Conservation (phyloP, 1,284 basidiomycete species). For the Athelia psychrophila region DNA sequence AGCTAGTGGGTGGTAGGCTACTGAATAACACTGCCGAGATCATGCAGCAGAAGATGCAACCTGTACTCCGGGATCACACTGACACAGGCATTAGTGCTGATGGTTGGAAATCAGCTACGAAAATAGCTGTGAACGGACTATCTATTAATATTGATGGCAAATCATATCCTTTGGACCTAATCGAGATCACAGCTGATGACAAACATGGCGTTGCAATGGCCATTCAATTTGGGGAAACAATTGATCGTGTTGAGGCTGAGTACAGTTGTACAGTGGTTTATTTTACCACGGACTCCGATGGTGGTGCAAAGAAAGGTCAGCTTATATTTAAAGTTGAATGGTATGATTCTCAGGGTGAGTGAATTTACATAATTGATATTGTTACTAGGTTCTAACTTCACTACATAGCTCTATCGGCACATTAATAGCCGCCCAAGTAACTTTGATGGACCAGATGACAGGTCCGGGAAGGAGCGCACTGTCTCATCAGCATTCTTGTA, state of each 20-base stretch:
- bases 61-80: too few relatives aligned
- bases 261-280: slow-evolving; percentile 5
- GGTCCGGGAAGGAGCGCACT: background rate
- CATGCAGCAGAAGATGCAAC: too few relatives aligned
- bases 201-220: too few relatives aligned
- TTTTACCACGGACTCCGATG: too few relatives aligned
- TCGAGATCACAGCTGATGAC: too few relatives aligned
- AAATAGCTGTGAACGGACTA: slow-evolving; percentile 5
- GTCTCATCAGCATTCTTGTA: slow-evolving; percentile 1
- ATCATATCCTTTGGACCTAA: slow-evolving; percentile 6
- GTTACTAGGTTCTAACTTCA: background rate
- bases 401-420: background rate
- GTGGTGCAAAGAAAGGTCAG: slow-evolving; percentile 5
- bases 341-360: background rate
- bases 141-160: slow-evolving; percentile 8
- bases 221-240: too few relatives aligned
- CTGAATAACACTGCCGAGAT: too few relatives aligned
- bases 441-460: background rate
- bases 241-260: slow-evolving; percentile 3
- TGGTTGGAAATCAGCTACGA: slow-evolving; percentile 7
- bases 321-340: background rate
- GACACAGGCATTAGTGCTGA: slow-evolving; percentile 5
- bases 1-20: too few relatives aligned
- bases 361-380: background rate
- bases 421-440: background rate